Percentiles rank a stretch among this genome's conserved stretches.
Conservation (phyloP, 2,329 filamentous ascomycete genomes). For the Trichoderma asperellum region DNA sequence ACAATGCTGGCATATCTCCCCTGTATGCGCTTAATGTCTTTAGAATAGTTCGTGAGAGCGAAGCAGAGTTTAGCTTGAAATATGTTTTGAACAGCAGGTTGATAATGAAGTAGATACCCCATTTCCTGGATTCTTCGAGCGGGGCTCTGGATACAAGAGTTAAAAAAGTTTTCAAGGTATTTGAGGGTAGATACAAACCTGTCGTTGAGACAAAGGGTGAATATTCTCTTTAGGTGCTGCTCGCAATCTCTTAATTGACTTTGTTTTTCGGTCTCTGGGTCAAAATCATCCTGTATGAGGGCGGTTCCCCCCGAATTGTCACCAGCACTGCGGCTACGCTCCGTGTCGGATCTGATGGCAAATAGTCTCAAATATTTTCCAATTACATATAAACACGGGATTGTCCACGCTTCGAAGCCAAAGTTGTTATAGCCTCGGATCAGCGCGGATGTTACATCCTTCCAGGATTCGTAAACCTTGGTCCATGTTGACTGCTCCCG, state of each 20-base stretch:
- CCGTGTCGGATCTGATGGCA: conserved; percentile 87
- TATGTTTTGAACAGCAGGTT: conserved; percentile 98
- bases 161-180: neutral
- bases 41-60: conserved; percentile 87
- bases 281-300: conserved; percentile 78
- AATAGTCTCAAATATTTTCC: conserved; percentile 86
- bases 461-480: conserved; percentile 88
- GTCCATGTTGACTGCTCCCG: conserved; percentile 65
- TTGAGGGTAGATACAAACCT: conserved; percentile 59
- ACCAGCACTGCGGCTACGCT: conserved; percentile 50
- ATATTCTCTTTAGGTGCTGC: conserved; percentile 87
- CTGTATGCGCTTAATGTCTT: conserved; percentile 77
- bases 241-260: conserved; percentile 90
- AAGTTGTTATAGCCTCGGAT: conserved; percentile 79
- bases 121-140: conserved; percentile 90
- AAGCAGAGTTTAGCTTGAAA: conserved; percentile 90
- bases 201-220: conserved; percentile 86
- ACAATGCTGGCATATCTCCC: conserved; percentile 78
- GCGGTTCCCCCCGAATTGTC: conserved; percentile 46
- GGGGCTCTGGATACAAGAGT: conserved; percentile 61
- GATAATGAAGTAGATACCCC: conserved; percentile 94
- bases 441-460: conserved; percentile 75
- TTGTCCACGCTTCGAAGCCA: conserved; percentile 85
- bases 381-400: conserved; percentile 85
- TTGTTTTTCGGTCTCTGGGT: conserved; percentile 74